Evolutionary conservation across 805 yeast genomes (phyloP), one percentile per base, ranked within the genome.

Genomic region (Saccharomyces mikatae): DNA sequence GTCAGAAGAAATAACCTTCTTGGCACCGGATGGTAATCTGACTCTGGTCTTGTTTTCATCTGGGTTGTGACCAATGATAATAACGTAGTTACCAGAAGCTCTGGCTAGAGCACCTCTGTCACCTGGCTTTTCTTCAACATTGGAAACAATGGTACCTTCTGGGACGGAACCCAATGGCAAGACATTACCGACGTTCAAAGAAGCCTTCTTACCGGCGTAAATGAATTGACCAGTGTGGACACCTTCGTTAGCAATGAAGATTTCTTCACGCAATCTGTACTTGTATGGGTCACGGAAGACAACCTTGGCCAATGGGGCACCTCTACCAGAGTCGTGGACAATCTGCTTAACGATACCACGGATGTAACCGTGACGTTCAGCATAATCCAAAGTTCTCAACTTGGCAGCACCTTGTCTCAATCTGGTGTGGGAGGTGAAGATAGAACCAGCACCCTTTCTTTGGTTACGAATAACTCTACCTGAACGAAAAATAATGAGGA

Each of bases 391-490:
- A 76, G 96, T 87, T 87, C 99, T 89, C 79, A 92, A 86, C 89
- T 92, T 92, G 77, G 99, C 99, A 77, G 99, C 98, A 79, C 99
- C 99, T 83, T 94, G 89, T 88, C 99, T 90, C 80, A 94, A 89
- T 82, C 98, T 92, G 85, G 98, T 92, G 94, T 92, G 96, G 74
- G 99, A 86, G 77, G 96, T 87, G 90, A 94, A 94, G 86, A 94
- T 90, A 74, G 98, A 92, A 77, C 99, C 98, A 80, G 97, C 96
- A 87, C 98, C 98, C 84, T 94, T 94, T 90, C 99, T 91, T 87
- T 94, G 99, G 87, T 94, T 94, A 84, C 99, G 96, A 84, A 94
- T 94, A 82, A 94, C 99, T 87, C 98, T 89, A 88, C 96, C 96
- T 84, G 71, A 71, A 54, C 28, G 44, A 53, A 61, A 56, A 22